Percentiles rank a stretch among this genome's conserved stretches.
phyloP scores from a whole-genome alignment of 2,329 filamentous ascomycete species.

The Venturia aucupariae region DNA sequence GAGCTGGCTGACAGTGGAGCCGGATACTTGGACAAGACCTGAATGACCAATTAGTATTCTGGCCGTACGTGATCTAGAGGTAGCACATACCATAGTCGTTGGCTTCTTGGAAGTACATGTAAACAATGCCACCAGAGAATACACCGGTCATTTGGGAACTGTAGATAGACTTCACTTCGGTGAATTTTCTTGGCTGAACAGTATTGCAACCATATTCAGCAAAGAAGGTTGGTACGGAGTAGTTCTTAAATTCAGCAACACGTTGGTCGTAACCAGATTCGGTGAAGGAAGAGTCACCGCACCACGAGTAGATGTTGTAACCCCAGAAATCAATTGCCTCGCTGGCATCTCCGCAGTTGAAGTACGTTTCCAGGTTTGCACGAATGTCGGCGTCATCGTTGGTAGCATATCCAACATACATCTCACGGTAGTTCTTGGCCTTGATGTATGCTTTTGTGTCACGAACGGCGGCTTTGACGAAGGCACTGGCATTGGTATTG shows the following conservation, averaged over 20 bases:
- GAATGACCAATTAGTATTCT: slow-evolving; percentile 18
- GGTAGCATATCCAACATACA: slow-evolving; percentile 92
- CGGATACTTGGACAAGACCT: slow-evolving; percentile 58
- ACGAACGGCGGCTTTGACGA: slow-evolving; percentile 94
- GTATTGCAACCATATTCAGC: slow-evolving; percentile 96
- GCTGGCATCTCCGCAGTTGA: slow-evolving; percentile 70
- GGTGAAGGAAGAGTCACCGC: slow-evolving; percentile 69
- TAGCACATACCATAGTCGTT: slow-evolving; percentile 68
- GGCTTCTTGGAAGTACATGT: slow-evolving; percentile 91
- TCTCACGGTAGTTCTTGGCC: slow-evolving; percentile 61
- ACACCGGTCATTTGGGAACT: slow-evolving; percentile 70
- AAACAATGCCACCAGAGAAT: slow-evolving; percentile 94
- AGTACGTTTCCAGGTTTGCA: slow-evolving; percentile 76
- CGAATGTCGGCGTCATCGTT: slow-evolving; percentile 85
- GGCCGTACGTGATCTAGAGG: not conserved
- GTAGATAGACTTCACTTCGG: slow-evolving; percentile 77
- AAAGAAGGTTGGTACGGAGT: slow-evolving; percentile 94
- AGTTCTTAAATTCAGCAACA: slow-evolving; percentile 77
- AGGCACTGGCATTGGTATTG: slow-evolving; percentile 86
- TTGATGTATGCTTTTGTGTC: slow-evolving; percentile 95
- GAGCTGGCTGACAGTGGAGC: slow-evolving; percentile 54
- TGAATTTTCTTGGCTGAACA: slow-evolving; percentile 63
- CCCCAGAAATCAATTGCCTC: slow-evolving; percentile 91
- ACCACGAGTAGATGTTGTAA: slow-evolving; percentile 99
- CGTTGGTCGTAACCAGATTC: slow-evolving; percentile 73